Base-by-base conservation (phyloP, 2,329 filamentous ascomycete genomes). In the Biscogniauxia sp. region DNA sequence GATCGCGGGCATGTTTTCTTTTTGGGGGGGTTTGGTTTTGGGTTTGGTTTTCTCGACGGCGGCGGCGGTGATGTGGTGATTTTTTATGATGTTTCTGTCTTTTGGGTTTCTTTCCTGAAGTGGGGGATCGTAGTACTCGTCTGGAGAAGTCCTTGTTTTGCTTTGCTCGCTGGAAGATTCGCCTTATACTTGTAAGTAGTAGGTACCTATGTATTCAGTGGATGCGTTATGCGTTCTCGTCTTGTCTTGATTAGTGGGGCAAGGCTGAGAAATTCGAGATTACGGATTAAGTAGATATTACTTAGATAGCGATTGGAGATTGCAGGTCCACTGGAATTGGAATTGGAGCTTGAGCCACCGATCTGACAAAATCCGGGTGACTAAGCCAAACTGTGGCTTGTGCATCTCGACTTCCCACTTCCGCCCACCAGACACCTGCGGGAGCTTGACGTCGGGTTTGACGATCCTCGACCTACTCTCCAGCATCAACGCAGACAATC, bases 1-100 rank as follows among this genome's bases (percentile, higher is more conserved):
- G 68, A 94, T 87, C 57, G 91, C 86, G 55, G 91, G 91, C 92
- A 95, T 65, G 58, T 64, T 51, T 15, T 17, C 25, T 3, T 55
- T 51, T 37, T 52, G 57, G n/a, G n/a, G n/a, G n/a, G n/a, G n/a
- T 54, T 26, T 13, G 9, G 28, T 26, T 61, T 45, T 51, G 51
- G 58, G 58, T 20, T 19, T 7, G 23, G 3, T 51, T 20, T 54
- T 54, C 25, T 25, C 8, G n/a, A n/a, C n/a, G n/a, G n/a, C n/a
- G n/a, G n/a, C n/a, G n/a, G n/a, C n/a, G n/a, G n/a, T n/a, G n/a
- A n/a, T n/a, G n/a, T n/a, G n/a, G n/a, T n/a, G n/a, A n/a, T n/a
- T n/a, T n/a, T n/a, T n/a, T n/a, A n/a, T n/a, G n/a, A n/a, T n/a
- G n/a, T 8, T 20, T 20, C 25, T 32, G 25, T 17, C n/a, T 20